Percentiles rank a stretch among this genome's conserved stretches.
Conservation (phyloP, 495 filamentous ascomycete species). For the Aspergillus heteromorphus region DNA sequence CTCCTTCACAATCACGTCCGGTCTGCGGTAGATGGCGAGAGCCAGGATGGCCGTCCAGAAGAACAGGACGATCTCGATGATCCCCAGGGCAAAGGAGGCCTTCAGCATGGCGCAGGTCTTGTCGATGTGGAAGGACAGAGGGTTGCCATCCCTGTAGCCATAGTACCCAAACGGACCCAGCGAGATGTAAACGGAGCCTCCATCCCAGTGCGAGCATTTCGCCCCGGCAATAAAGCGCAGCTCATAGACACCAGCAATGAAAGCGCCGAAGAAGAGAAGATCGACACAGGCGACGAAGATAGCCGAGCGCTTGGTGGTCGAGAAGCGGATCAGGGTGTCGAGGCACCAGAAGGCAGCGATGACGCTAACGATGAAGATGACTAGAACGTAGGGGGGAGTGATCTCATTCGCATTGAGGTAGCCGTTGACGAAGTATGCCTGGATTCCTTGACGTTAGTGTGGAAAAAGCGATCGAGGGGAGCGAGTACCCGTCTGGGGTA, state of each 20-base stretch:
- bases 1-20: constrained; percentile 36
- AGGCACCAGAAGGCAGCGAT: constrained; percentile 75
- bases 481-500: background rate
- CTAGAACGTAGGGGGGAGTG: constrained; percentile 73
- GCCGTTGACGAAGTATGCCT: constrained; percentile 74
- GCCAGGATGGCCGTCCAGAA: constrained; percentile 63
- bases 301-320: constrained; percentile 63
- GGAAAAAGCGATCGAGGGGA: background rate
- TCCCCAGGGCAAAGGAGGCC: constrained; percentile 76
- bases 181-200: constrained; percentile 45
- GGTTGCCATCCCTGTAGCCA: constrained; percentile 32
- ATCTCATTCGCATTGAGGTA: constrained; percentile 64
- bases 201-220: constrained; percentile 58
- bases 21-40: constrained; percentile 46
- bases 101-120: constrained; percentile 88
- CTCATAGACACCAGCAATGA: constrained; percentile 75
- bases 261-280: constrained; percentile 71
- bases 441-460: constrained; percentile 9
- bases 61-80: constrained; percentile 84
- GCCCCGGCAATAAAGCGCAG: constrained; percentile 62
- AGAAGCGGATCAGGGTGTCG: constrained; percentile 75
- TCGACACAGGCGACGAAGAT: constrained; percentile 75
- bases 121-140: constrained; percentile 46
- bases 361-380: constrained; percentile 86
- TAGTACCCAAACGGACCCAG: constrained; percentile 56